These are phyloP conservation scores for Penicillium sp. DNA, from an alignment of 2,329 filamentous ascomycete genomes.

Conservation along the genomic window DNA sequence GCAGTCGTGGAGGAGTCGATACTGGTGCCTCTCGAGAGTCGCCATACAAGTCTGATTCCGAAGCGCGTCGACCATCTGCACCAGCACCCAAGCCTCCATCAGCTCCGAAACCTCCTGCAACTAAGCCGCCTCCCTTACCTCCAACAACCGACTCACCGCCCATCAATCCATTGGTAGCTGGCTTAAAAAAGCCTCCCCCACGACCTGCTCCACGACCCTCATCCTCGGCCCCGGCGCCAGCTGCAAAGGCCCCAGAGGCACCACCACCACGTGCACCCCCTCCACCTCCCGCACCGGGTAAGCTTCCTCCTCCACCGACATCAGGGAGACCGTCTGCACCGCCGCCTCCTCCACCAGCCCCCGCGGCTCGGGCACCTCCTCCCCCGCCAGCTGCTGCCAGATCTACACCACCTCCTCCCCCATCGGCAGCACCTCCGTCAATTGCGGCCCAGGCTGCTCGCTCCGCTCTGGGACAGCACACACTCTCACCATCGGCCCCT, in stretches of 20 bases:
- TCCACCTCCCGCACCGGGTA: slow-evolving; percentile 50
- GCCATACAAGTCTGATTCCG: slow-evolving; percentile 78
- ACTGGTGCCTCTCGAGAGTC: slow-evolving; percentile 69
- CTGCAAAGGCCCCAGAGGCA: slow-evolving; percentile 49
- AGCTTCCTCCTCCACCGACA: slow-evolving; percentile 56
- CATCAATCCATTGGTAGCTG: slow-evolving; percentile 52
- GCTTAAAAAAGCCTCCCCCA: slow-evolving; percentile 57
- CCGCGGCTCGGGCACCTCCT: slow-evolving; percentile 45
- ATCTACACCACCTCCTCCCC: slow-evolving; percentile 45
- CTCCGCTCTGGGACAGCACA: slow-evolving; percentile 52
- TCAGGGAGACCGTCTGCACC: slow-evolving; percentile 55
- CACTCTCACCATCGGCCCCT: slow-evolving; percentile 40
- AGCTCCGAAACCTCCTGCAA: slow-evolving; percentile 55
- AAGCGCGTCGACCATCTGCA: slow-evolving; percentile 53
- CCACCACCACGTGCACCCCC: slow-evolving; percentile 61
- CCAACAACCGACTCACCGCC: slow-evolving; percentile 49
- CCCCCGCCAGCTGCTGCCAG: slow-evolving; percentile 36
- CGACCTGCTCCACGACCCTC: slow-evolving; percentile 54
- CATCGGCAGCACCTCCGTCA: slow-evolving; percentile 31
- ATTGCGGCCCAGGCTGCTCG: slow-evolving; percentile 58
- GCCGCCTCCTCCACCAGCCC: slow-evolving; percentile 42
- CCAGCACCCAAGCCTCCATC: slow-evolving; percentile 54
- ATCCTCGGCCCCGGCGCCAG: slow-evolving; percentile 58
- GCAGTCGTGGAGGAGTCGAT: slow-evolving; percentile 78
- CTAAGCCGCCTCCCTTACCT: slow-evolving; percentile 45